These are phyloP conservation scores for Achlya hypogyna DNA, from an alignment of 352 stramenopile species.

Conservation along the genomic window DNA sequence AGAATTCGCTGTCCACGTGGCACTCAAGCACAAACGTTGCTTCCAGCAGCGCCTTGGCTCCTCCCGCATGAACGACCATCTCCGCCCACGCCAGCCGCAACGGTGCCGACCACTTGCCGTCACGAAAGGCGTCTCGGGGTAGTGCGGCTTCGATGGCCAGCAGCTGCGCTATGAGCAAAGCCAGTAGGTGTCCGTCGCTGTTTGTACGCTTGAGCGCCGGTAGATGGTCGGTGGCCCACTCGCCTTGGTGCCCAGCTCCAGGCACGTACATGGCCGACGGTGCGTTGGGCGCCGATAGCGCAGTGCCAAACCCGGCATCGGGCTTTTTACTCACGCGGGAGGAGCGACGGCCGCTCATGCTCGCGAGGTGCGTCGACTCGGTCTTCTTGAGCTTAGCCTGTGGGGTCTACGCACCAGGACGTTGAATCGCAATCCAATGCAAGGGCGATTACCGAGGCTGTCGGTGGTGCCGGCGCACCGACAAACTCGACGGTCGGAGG, in stretches of 20 bases:
- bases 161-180: constrained; percentile 54
- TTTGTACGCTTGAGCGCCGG: not conserved
- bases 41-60: constrained; percentile 39
- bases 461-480: not conserved
- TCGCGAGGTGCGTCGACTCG: not conserved
- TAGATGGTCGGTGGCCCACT: constrained; percentile 13
- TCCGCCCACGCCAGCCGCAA: constrained; percentile 71
- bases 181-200: constrained; percentile 21
- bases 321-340: constrained; percentile 17
- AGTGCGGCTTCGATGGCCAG: constrained; percentile 64
- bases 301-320: not conserved
- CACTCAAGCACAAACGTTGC: constrained; percentile 65
- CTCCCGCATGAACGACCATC: constrained; percentile 52
- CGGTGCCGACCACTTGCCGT: constrained; percentile 47
- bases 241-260: constrained; percentile 8
- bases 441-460: too few relatives aligned
- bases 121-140: constrained; percentile 68
- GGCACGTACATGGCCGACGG: not conserved
- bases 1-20: constrained; percentile 63
- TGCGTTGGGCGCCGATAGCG: not conserved
- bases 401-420: not conserved
- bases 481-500: constrained; percentile 9
- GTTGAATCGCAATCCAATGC: too few relatives aligned
- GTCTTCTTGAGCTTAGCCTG: not conserved
- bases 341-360: not conserved